Conservation (phyloP, 1,284 basidiomycete species). For the Ustilago bromivora region DNA sequence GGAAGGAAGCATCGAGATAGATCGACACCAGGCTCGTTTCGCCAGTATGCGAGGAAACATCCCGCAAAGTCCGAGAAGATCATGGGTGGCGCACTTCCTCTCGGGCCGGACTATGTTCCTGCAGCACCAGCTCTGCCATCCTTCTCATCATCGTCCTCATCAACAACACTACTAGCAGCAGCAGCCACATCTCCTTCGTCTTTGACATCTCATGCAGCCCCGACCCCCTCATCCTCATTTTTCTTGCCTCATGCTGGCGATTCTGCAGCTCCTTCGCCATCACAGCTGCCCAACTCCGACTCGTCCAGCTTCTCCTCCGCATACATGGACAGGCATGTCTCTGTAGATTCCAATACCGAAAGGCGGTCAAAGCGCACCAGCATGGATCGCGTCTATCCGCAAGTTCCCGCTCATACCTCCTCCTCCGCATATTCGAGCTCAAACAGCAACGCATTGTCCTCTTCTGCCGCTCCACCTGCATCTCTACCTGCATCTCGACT, state of each 20-base stretch:
- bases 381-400: conserved; percentile 24
- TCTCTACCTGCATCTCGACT: neutral
- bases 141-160: conserved; percentile 1
- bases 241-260: neutral
- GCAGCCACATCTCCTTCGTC: conserved; percentile 5
- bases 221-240: neutral
- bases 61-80: neutral
- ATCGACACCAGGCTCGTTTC: neutral
- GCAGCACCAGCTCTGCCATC: neutral
- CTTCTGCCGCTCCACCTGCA: neutral
- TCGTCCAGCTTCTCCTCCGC: conserved; percentile 2
- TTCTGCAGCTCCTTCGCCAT: conserved; percentile 7
- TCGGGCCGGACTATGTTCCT: conserved; percentile 30
- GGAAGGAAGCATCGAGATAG: neutral
- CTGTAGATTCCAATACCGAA: neutral
- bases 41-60: neutral
- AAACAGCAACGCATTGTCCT: neutral
- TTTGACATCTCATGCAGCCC: neutral
- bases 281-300: neutral
- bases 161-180: conserved; percentile 2
- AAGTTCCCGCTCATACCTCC: neutral
- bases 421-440: neutral
- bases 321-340: neutral
- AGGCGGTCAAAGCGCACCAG: conserved; percentile 24
- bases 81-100: conserved; percentile 26